Base-by-base conservation (phyloP, 257 asterid species). In the Hygrophila difformis region DNA sequence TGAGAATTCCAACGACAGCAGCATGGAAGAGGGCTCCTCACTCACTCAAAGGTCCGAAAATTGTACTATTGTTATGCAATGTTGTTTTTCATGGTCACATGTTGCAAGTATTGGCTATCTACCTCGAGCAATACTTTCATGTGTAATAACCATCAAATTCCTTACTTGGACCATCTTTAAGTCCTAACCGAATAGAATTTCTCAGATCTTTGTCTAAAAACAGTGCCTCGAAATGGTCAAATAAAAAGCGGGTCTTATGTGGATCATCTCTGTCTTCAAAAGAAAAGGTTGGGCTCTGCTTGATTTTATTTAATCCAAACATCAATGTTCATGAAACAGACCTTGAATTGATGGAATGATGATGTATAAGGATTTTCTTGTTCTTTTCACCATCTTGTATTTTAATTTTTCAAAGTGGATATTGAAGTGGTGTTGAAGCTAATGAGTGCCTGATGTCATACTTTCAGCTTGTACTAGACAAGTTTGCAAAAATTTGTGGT, bases 231-330 rank as follows among this genome's bases (percentile, higher is more conserved):
- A 50, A 60, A 24, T 62, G 71, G 60, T 66, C 42, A 6, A 50
- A 49, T 2, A 63, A 64, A 53, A 71, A 82, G 78, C 55, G 57
- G 44, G 70, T 66, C 41, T 75, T 89, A 3, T 85, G 92, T 60
- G 96, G 93, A 56, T 89, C 96, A 56, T 78, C 96, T 62, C 74
- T 89, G 31, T 82, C 93, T 54, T 58, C 82, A 3, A 66, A 74
- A 38, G 96, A 89, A 17, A 85, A 73, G 94, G 98, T 89, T 45
- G 43, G 61, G 53, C 64, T 61, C 63, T 5, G 37, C 7, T 24
- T 24, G 29, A 24, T 24, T 2, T 24, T 2, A 2, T 24, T 24
- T 10, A 33, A 0, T 33, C 37, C 2, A 10, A 5, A 10, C 2
- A 33, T 9, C 12, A 33, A 33, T 9, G 10, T 33, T 2, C 12